These are phyloP conservation scores for Zymoseptoria ardabiliae DNA, from an alignment of 2,329 filamentous ascomycete genomes.

Conservation along the genomic window DNA sequence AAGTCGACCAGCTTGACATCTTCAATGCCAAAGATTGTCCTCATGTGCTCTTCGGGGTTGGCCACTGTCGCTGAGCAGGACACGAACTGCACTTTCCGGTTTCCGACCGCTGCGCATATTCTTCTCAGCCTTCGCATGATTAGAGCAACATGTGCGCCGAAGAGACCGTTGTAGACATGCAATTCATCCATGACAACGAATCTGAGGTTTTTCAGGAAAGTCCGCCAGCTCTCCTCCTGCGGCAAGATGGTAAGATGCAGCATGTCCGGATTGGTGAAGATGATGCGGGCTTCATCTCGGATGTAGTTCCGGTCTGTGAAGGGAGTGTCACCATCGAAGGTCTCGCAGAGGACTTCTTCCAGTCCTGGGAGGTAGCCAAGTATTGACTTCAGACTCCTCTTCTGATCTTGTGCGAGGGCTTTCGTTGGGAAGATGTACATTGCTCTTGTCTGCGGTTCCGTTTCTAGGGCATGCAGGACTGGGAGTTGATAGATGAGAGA, in stretches of 20 bases:
- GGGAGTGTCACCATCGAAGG: constrained; percentile 90
- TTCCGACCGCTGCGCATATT: constrained; percentile 85
- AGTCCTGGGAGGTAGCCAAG: constrained; percentile 72
- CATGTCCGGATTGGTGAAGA: constrained; percentile 99
- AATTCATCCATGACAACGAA: constrained; percentile 82
- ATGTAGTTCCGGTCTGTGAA: constrained; percentile 72
- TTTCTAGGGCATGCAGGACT: constrained; percentile 77
- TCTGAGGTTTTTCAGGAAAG: constrained; percentile 78
- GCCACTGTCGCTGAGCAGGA: constrained; percentile 95
- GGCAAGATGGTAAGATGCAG: constrained; percentile 89
- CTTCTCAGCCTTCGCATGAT: constrained; percentile 86
- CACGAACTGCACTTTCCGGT: constrained; percentile 77
- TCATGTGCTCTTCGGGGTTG: constrained; percentile 87
- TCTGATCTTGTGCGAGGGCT: constrained; percentile 89
- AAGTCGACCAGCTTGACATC: constrained; percentile 77
- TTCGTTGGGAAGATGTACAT: constrained; percentile 99
- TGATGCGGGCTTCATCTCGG: constrained; percentile 80
- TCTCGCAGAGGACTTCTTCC: constrained; percentile 73
- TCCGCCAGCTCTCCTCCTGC: constrained; percentile 82
- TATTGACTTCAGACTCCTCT: constrained; percentile 77
- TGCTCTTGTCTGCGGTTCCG: constrained; percentile 67
- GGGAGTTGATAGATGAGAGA: constrained; percentile 97
- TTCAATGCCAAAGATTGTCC: constrained; percentile 83
- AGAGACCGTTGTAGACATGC: constrained; percentile 91
- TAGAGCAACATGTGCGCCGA: constrained; percentile 88